phyloP scores from a whole-genome alignment of 2,329 filamentous ascomycete species.

The Hypoxylon sp. region DNA sequence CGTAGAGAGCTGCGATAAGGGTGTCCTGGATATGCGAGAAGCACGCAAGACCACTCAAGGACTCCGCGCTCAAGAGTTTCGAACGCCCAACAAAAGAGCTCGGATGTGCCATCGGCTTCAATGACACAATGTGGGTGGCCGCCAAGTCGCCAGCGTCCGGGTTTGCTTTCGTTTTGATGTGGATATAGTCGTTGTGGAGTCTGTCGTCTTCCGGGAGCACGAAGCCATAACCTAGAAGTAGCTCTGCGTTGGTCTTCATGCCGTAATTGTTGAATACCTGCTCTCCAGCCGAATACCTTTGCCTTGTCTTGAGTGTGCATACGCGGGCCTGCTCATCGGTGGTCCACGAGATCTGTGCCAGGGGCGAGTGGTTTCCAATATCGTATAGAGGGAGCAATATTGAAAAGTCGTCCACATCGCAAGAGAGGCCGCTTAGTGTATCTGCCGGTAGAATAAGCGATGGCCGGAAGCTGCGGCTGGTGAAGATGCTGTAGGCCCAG shows the following conservation, averaged over 20 bases:
- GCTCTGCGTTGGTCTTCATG: conserved; percentile 75
- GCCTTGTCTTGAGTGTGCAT: conserved; percentile 55
- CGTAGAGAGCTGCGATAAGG: conserved; percentile 60
- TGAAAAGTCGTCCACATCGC: conserved; percentile 67
- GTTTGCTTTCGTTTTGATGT: conserved; percentile 58
- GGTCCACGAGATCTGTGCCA: conserved; percentile 64
- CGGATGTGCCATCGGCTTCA: conserved; percentile 56
- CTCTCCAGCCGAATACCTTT: conserved; percentile 58
- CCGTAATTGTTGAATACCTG: conserved; percentile 71
- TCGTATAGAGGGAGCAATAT: conserved; percentile 76
- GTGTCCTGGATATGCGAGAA: conserved; percentile 62
- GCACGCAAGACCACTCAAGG: conserved; percentile 47
- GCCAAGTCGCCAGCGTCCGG: conserved; percentile 41
- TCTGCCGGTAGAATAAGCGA: conserved; percentile 60
- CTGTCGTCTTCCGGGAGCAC: conserved; percentile 56
- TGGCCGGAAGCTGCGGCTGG: conserved; percentile 70
- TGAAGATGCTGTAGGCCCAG: conserved; percentile 72
- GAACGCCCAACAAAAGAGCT: conserved; percentile 58
- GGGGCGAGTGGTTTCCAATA: conserved; percentile 73
- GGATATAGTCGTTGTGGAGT: conserved; percentile 67
- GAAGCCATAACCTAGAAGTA: conserved; percentile 71
- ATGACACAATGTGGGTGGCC: conserved; percentile 55
- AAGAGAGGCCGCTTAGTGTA: conserved; percentile 46
- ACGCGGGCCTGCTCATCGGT: conserved; percentile 49
- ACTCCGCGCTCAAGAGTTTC: conserved; percentile 48